Evolutionary conservation across 495 filamentous ascomycete genomes (phyloP), one percentile per base, ranked within the genome.

Genomic region (Penicillium cinerascens): DNA sequence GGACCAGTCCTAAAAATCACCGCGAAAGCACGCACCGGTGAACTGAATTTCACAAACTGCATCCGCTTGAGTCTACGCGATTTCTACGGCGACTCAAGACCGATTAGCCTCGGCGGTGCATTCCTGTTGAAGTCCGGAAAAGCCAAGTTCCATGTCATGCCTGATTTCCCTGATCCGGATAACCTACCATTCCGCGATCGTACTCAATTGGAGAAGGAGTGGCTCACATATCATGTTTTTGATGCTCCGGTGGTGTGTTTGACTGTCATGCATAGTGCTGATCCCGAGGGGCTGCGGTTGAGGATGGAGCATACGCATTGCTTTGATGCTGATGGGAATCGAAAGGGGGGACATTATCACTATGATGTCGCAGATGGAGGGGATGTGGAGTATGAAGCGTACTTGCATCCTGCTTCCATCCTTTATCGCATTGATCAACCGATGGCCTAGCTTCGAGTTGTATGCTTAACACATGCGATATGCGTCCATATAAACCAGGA

Each of bases 291-390:
- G 1, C 23, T 72, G 54, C 64, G 59, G 0, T 47, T 74, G 46
- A 58, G 71, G 35, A 70, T 74, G 59, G 73, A 76, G 43, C 73
- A 76, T 58, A 74, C 71, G 33, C 73, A 76, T 57, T 71, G 71
- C 18, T 75, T 73, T 55, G 61, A 67, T n/a, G 18, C 49, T 7
- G 51, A 59, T n/a, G 59, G 63, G 16, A 29, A 49, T 42, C 36
- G 36, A 4, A 59, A 62, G 20, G 66, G 66, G 10, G 72, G 72
- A 0, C 70, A 75, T 49, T 75, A 75, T 54, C 72, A 74, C 59
- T 63, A 63, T 46, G 72, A 73, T 64, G 5, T 68, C n/a, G 46
- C 25, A 6, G 44, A 65, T 26, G 41, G 42, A 11, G 47, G 61
- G 17, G 61, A 71, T 3, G 66, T 75, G 4, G 69, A 70, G 44